Evolutionary conservation across 2,329 filamentous ascomycete species (phyloP).

Genomic region (Sphaerostilbella broomeana): DNA sequence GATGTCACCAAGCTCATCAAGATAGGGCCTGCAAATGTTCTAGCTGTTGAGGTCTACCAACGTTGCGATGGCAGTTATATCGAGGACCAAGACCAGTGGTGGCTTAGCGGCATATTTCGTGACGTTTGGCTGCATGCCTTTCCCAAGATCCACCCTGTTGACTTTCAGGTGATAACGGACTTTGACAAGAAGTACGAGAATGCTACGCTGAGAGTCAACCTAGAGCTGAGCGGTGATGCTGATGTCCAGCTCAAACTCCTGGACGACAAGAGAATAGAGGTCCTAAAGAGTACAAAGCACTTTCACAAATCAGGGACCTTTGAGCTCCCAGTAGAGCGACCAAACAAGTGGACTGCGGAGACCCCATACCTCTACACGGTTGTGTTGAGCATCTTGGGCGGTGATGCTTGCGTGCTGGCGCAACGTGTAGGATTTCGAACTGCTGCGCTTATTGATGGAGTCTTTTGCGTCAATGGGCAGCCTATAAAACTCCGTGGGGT

Average conservation of each 20-base stretch:
- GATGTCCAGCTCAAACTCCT: constrained; percentile 30
- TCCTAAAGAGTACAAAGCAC: constrained; percentile 22
- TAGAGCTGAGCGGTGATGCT: constrained; percentile 34
- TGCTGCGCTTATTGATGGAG: constrained; percentile 53
- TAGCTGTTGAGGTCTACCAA: neutral
- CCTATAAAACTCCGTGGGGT: constrained; percentile 60
- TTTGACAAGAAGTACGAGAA: constrained; percentile 49
- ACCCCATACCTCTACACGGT: constrained; percentile 56
- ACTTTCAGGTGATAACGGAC: constrained; percentile 49
- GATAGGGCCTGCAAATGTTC: no score
- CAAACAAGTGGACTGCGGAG: constrained; percentile 63
- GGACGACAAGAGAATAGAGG: constrained; percentile 24
- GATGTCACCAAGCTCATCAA: constrained; percentile 54
- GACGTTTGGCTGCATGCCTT: constrained; percentile 41
- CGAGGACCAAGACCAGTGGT: constrained; percentile 2
- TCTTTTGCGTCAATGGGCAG: constrained; percentile 58
- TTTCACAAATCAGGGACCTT: constrained; percentile 31
- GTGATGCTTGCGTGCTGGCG: constrained; percentile 29
- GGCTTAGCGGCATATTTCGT: neutral
- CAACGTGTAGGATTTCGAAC: constrained; percentile 59
- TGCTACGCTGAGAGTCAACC: constrained; percentile 43
- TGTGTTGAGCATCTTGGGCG: constrained; percentile 29
- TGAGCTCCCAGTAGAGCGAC: constrained; percentile 38
- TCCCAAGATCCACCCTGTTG: constrained; percentile 45
- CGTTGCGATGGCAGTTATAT: neutral